phyloP scores from a whole-genome alignment of 1,284 basidiomycete species.

The Trichosporon coremiiforme region DNA sequence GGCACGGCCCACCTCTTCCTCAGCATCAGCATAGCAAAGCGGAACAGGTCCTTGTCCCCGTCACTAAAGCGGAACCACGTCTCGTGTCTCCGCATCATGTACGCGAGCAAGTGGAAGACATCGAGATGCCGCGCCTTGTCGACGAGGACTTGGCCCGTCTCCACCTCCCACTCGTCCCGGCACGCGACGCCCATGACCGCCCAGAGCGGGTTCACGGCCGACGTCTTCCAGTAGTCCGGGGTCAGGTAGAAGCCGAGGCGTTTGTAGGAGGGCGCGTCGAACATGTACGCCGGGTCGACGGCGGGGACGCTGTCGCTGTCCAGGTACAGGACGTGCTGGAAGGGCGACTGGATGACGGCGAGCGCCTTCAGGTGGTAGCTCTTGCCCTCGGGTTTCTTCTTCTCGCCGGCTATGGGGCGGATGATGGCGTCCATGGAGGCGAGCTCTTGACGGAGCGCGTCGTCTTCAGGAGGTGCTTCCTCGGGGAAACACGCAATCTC shows the following conservation, averaged over 20 bases:
- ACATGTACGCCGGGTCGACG: slow-evolving; percentile 56
- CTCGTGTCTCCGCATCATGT: slow-evolving; percentile 57
- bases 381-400: slow-evolving; percentile 53
- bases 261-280: slow-evolving; percentile 55
- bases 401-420: slow-evolving; percentile 50
- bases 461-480: slow-evolving; percentile 52
- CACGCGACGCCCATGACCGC: slow-evolving; percentile 59
- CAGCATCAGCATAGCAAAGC: slow-evolving; percentile 58
- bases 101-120: slow-evolving; percentile 55
- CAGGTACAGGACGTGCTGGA: slow-evolving; percentile 59
- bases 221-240: slow-evolving; percentile 57
- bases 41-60: slow-evolving; percentile 61
- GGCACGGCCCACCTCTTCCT: slow-evolving; percentile 61
- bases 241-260: slow-evolving; percentile 52
- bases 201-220: slow-evolving; percentile 58
- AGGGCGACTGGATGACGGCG: slow-evolving; percentile 57
- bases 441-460: slow-evolving; percentile 49
- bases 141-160: slow-evolving; percentile 59
- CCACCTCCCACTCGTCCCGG: slow-evolving; percentile 60
- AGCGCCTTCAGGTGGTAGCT: slow-evolving; percentile 60
- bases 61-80: slow-evolving; percentile 60
- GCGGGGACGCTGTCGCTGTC: slow-evolving; percentile 58
- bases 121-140: slow-evolving; percentile 59
- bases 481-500: slow-evolving; percentile 56
- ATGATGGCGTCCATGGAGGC: slow-evolving; percentile 52